Conservation (phyloP, 2,329 filamentous ascomycete species). For the Phialophora expanda region DNA sequence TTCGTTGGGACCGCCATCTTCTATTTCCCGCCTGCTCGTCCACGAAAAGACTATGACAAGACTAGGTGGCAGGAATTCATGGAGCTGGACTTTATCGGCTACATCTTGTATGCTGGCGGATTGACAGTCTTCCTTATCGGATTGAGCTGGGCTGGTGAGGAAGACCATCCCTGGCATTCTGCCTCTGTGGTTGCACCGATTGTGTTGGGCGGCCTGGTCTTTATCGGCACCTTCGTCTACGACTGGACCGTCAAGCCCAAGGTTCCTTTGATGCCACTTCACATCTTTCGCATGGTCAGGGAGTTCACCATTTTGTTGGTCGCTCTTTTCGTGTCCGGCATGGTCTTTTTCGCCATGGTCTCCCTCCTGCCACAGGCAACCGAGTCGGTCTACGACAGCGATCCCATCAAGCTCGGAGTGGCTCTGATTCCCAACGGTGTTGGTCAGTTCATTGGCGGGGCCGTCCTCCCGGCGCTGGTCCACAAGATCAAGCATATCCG, state of each 20-base stretch:
- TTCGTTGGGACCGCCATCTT: constrained; percentile 50
- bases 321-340: constrained; percentile 34
- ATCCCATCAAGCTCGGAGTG: constrained; percentile 50
- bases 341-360: constrained; percentile 56
- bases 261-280: constrained; percentile 18
- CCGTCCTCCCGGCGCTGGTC: constrained; percentile 14
- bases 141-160: constrained; percentile 50
- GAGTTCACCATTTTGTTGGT: constrained; percentile 22
- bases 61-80: constrained; percentile 47
- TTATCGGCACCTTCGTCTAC: constrained; percentile 48
- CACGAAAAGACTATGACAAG: constrained; percentile 46
- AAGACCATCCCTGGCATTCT: constrained; percentile 51
- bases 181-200: constrained; percentile 46
- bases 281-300: constrained; percentile 21
- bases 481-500: constrained; percentile 28
- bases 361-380: constrained; percentile 55
- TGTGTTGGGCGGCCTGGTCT: constrained; percentile 45
- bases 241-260: constrained; percentile 40
- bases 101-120: constrained; percentile 51
- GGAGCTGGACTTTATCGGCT: constrained; percentile 55
- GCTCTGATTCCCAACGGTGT: constrained; percentile 41
- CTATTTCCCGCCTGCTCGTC: constrained; percentile 57
- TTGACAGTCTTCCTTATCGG: constrained; percentile 53
- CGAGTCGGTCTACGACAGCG: constrained; percentile 48
- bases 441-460: constrained; percentile 20